Evolutionary conservation across 352 stramenopile genomes (phyloP), one percentile per base, ranked within the genome.

Genomic region (Achlya hypogyna): DNA sequence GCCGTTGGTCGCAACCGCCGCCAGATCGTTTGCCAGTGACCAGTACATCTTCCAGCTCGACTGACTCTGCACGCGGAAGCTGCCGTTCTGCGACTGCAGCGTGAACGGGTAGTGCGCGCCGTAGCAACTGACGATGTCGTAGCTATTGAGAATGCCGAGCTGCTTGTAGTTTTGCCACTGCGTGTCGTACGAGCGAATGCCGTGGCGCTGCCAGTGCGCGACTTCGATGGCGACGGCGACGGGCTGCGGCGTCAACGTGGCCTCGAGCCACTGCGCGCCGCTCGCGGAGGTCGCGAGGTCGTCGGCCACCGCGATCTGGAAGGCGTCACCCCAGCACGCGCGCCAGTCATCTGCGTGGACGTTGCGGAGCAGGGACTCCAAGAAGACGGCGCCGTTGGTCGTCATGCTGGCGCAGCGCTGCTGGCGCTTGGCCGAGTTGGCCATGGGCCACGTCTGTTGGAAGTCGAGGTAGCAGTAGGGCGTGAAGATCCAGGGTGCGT

Each of bases 161-260:
- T 27, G 29, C n/a, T 65, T 65, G 45, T 32, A 65, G 58, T 65
- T 65, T 65, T 65, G 58, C 58, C 58, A 65, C 34, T 65, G 58
- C 9, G 45, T 34, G 10, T 43, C 35, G 28, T 43, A 65, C 9
- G 40, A 28, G 0, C 5, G 1, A 14, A 65, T 47, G 6, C 58
- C 58, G 18, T 54, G 45, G 25, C 1, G 3, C 27, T 29, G 14
- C 58, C 58, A 65, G 34, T 28, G 29, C 5, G 23, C 28, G 6
- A 51, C n/a, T 65, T 65, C 58, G 29, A n/a, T n/a, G 4, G 6
- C 29, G 12, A 65, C 6, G 2, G 25, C 49, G 20, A 56, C 12
- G 12, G 49, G 25, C 25, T 16, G 25, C 25, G 49, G 14, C 49
- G n/a, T 3, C 16, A 22, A 38, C 2, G 49, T 20, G 16, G 25